Base-by-base conservation (phyloP, 768 basidiomycete genomes). In the Rhizopogon vesiculosus region DNA sequence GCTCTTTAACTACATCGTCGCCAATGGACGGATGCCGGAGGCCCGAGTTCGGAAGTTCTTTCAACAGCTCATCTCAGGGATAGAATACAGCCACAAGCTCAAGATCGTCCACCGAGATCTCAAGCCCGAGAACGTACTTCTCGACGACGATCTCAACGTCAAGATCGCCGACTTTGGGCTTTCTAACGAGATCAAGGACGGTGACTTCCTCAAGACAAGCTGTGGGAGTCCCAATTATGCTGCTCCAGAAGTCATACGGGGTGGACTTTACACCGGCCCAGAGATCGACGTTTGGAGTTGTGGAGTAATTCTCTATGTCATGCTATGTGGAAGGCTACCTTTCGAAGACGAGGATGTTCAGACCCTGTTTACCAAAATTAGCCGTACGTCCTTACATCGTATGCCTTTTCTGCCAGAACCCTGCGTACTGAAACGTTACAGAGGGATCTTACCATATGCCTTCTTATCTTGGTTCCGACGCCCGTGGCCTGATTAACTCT, bases 81-180 rank as follows among this genome's bases (percentile, higher is more conserved):
- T 99, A 69, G 94, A 98, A 68, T 97, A 97, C 74, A 93, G 91
- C 61, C 97, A 99, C 74, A 80, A 87, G 52, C 85, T 96, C 68
- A 94, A 94, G 75, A 98, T 99, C 68, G 96, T 98, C 1, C 97
- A 98, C 74, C 87, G 97, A 40, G 97, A 99, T 72, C 78, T 99
- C 46, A 99, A 99, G 71, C 97, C 97, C 1, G 97, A 99, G 71
- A 98, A 98, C 64, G 85, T 95, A 12, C 81, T 93, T 15, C 79
- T 93, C 6, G 90, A 92, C 71, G 87, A 89, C 51, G 84, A 87
- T 65, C 78, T 88, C 57, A 91, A 91, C 64, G 86, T 98, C 73
- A 99, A 99, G 74, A 98, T 99, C 59, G 95, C 93, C n/a, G 97
- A 99, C 76, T 99, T 98, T 69, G 97, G 97, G 2, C 77, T 99